Percentiles rank a stretch among this genome's conserved stretches.
Conservation (phyloP, 192 early-diverging fungal species). For the Dispira simplex region DNA sequence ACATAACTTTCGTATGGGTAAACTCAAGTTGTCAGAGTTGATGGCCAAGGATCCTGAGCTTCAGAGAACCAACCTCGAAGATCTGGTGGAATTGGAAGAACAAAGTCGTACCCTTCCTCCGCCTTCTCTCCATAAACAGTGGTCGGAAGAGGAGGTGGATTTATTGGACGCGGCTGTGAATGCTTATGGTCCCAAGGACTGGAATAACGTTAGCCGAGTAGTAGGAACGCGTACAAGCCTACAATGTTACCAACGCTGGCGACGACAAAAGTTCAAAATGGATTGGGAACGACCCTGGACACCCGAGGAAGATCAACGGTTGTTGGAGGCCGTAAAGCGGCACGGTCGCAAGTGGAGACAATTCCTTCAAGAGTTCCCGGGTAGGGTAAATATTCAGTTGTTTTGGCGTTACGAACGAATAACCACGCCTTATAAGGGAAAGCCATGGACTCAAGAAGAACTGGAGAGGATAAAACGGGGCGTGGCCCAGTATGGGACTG, state of each 20-base stretch:
- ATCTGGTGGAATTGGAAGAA: too few relatives aligned
- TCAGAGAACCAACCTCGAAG: too few relatives aligned
- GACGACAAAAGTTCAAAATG: not conserved
- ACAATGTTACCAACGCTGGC: conserved; percentile 1
- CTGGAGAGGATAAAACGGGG: too few relatives aligned
- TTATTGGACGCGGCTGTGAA: not conserved
- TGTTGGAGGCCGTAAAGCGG: not conserved
- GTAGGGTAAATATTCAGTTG: not conserved
- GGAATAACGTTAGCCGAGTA: not conserved
- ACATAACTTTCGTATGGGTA: too few relatives aligned
- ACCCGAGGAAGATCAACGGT: conserved; percentile 1
- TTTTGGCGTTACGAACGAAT: not conserved
- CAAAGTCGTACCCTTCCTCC: not conserved
- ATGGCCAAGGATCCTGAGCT: too few relatives aligned
- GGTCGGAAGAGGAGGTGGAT: not conserved
- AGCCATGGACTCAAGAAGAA: too few relatives aligned
- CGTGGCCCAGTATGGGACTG: too few relatives aligned
- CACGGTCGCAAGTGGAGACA: not conserved
- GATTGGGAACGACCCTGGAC: not conserved
- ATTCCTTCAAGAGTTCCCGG: not conserved
- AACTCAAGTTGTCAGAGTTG: too few relatives aligned
- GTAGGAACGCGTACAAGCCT: not conserved
- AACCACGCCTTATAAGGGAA: too few relatives aligned
- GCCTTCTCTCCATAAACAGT: not conserved
- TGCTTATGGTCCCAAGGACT: not conserved